Evolutionary conservation across 177 flowering plant species (phyloP).

Genomic region (Vitis hybrid): DNA sequence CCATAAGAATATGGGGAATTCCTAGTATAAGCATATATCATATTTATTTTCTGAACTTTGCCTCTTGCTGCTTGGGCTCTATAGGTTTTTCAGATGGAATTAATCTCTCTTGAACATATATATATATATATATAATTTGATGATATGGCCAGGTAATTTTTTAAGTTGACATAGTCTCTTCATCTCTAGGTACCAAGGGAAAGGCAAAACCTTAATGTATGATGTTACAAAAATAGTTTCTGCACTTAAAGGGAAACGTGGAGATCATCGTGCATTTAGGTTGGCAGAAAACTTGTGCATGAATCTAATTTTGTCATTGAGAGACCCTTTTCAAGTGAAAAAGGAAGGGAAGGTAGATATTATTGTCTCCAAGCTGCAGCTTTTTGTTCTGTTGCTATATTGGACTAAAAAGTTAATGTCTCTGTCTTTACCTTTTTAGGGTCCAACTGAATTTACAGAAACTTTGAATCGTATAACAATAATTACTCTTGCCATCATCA

Average conservation of each 20-base stretch:
- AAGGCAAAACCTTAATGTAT: conserved; percentile 81
- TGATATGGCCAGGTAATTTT: not conserved
- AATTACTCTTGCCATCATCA: conserved; percentile 82
- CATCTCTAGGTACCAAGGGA: conserved; percentile 79
- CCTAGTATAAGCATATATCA: not conserved
- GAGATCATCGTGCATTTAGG: conserved; percentile 93
- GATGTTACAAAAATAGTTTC: conserved; percentile 89
- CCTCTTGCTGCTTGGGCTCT: not conserved
- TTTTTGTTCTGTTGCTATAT: not conserved
- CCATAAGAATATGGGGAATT: not conserved
- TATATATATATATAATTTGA: not conserved
- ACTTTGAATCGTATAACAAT: conserved; percentile 84
- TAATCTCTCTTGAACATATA: not conserved
- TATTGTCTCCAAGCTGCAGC: conserved; percentile 9
- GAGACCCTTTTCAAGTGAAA: conserved; percentile 85
- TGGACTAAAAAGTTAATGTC: not conserved
- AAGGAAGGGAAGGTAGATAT: conserved; percentile 82
- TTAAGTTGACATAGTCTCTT: conserved; percentile 8
- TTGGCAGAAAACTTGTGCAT: conserved; percentile 96
- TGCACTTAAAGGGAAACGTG: conserved; percentile 79
- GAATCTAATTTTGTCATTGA: conserved; percentile 81
- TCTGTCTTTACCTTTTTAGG: conserved; percentile 43
- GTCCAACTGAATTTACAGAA: conserved; percentile 92
- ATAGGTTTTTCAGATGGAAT: not conserved
- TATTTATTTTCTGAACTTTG: not conserved